Base-by-base conservation (phyloP, 768 basidiomycete genomes). In the Clavulina sp. region DNA sequence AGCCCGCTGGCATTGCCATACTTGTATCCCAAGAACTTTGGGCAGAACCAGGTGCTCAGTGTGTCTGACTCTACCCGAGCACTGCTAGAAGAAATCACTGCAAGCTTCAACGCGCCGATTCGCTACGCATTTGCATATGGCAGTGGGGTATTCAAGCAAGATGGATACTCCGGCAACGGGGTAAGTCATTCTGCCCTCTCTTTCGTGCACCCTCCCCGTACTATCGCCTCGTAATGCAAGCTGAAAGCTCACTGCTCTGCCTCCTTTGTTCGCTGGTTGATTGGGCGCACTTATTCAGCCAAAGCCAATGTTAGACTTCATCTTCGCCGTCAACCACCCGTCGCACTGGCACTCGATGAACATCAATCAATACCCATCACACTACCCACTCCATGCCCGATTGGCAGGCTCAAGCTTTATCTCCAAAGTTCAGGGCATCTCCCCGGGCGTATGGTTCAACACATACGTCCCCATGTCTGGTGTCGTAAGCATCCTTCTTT, bases 101-200 rank as follows among this genome's bases (percentile, higher is more conserved):
- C 69, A 13, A 72, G 77, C 46, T 93, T 96, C 60, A 74, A 87
- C 38, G 86, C 87, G 0, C 92, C 92, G 6, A 84, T 96, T 47
- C 80, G 92, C 21, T 97, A 93, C 70, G 95, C 92, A 0, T 91
- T 96, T 61, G 95, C 95, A 0, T 99, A 97, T 62, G 95, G 95
- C 9, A 88, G 84, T 2, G 95, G 93, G 0, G 91, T 97, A 1
- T 95, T 95, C 59, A 78, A 85, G 60, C 95, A 99, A 65, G 80
- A 81, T 51, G 86, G 92, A 18, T 85, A 92, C 58, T 33, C 48
- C 26, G 24, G 16, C 26, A 46, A 46, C 13, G 43, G 43, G 13
- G 26, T 16, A 46, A 16, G 43, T 46, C 13, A 13, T 16, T 13
- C 24, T 24, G 13, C 26, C n/a, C n/a, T n/a, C n/a, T n/a, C n/a